A percentile compares a stretch with the other conserved stretches of the same genome.
Evolutionary conservation across 108 stramenopile species (phyloP).

Genomic region (Asterionellopsis glacialis): DNA sequence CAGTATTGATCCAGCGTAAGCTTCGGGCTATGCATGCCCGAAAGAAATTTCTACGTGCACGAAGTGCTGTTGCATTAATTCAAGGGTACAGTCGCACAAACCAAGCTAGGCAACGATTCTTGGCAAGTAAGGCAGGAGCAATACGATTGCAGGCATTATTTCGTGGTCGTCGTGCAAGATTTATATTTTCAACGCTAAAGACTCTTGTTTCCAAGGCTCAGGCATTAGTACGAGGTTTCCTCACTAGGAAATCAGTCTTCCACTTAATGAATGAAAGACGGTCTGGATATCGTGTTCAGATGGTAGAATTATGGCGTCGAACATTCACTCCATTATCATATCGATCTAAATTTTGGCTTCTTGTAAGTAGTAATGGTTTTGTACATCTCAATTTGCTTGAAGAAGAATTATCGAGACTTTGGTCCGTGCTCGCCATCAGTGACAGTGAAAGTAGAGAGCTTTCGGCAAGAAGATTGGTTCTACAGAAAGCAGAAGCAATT

Average conservation of each 20-base stretch:
- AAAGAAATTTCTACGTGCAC: background rate
- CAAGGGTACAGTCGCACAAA: background rate
- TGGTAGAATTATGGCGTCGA: conserved; percentile 34
- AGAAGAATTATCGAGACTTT: conserved; percentile 35
- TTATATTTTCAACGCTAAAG: conserved; percentile 6
- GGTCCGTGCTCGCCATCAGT: conserved; percentile 12
- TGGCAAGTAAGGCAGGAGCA: background rate
- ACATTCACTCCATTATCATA: conserved; percentile 30
- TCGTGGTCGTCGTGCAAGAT: conserved; percentile 12
- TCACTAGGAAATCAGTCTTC: conserved; percentile 17
- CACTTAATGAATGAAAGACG: conserved; percentile 11
- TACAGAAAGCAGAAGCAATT: conserved; percentile 1
- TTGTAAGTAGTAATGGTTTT: conserved; percentile 15
- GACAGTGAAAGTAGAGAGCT: conserved; percentile 3
- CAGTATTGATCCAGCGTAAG: background rate
- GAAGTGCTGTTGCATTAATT: background rate
- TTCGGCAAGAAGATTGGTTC: conserved; percentile 12
- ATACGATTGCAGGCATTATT: conserved; percentile 17
- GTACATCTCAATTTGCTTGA: conserved; percentile 21
- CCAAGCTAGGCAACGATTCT: background rate
- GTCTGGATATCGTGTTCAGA: conserved; percentile 23
- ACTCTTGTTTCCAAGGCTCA: conserved; percentile 22
- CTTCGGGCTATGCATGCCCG: background rate
- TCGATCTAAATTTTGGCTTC: conserved; percentile 38
- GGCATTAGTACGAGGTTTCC: conserved; percentile 27